Evolutionary conservation across 257 asterid genomes (phyloP).

Genomic region (Nicotiana sylvestris): DNA sequence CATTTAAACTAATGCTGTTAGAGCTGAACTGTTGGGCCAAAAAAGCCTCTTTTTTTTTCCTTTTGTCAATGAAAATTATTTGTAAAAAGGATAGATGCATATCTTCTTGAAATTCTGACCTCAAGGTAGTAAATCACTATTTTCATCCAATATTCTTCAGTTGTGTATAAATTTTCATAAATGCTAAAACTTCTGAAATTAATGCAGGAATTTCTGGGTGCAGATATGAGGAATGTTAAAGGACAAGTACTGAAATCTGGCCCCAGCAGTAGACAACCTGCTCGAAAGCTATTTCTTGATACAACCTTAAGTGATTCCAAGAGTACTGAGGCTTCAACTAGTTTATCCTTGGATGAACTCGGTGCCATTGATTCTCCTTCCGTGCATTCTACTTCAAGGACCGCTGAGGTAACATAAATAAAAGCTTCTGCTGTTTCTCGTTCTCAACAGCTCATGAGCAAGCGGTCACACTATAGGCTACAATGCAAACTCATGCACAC

Average conservation of each 20-base stretch:
- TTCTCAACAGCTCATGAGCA: not conserved
- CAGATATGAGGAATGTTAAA: conserved; percentile 56
- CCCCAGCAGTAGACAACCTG: conserved; percentile 49
- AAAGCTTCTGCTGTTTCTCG: not conserved
- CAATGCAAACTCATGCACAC: not conserved
- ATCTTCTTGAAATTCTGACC: not conserved
- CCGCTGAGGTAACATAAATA: conserved; percentile 50
- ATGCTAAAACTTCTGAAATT: conserved; percentile 6
- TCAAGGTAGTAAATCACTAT: not conserved
- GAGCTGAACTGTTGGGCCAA: not conserved
- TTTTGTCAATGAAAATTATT: not conserved
- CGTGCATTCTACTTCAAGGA: conserved; percentile 68
- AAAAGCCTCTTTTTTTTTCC: not conserved
- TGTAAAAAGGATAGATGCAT: not conserved
- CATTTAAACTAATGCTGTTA: not conserved
- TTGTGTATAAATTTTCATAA: not conserved
- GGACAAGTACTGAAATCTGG: conserved; percentile 53
- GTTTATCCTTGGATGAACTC: conserved; percentile 50
- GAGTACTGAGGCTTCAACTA: conserved; percentile 57
- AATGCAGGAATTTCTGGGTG: conserved; percentile 50
- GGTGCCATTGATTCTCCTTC: conserved; percentile 55
- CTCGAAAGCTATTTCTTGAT: conserved; percentile 60
- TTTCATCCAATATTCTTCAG: not conserved
- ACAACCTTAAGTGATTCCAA: conserved; percentile 61
- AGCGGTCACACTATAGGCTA: not conserved